A percentile compares a stretch with the other conserved stretches of the same genome.
phyloP scores from a whole-genome alignment of 2,329 filamentous ascomycete species.

The Ascocoryne sarcoides region DNA sequence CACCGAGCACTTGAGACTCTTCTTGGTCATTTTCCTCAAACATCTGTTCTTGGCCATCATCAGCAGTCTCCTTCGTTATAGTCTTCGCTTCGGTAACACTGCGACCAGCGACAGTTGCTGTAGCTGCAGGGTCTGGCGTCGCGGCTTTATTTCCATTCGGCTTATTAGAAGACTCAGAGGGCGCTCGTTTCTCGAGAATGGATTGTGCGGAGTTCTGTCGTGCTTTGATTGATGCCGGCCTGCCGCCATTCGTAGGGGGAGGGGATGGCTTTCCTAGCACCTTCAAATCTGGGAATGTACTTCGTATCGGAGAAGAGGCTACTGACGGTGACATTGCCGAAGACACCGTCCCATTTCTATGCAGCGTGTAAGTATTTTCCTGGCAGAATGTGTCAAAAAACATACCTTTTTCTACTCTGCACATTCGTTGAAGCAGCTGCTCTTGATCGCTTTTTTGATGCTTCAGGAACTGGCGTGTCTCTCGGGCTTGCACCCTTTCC shows the following conservation, averaged over 20 bases:
- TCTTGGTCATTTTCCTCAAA: constrained; percentile 28
- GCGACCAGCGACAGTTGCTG: constrained; percentile 26
- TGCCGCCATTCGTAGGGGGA: constrained; percentile 44
- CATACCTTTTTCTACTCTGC: constrained; percentile 69
- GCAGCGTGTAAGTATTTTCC: constrained; percentile 12
- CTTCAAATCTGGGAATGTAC: constrained; percentile 55
- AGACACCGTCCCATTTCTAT: constrained; percentile 38
- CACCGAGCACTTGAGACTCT: constrained; percentile 24
- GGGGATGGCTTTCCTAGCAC: constrained; percentile 48
- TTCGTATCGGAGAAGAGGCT: constrained; percentile 67
- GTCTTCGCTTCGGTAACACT: constrained; percentile 40
- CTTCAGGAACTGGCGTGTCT: constrained; percentile 59
- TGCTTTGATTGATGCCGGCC: constrained; percentile 60
- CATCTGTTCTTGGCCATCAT: constrained; percentile 26
- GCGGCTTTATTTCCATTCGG: constrained; percentile 40
- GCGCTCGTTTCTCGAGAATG: constrained; percentile 47
- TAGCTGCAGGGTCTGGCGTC: constrained; percentile 26
- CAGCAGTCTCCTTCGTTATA: constrained; percentile 40
- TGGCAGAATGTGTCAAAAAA: constrained; percentile 10
- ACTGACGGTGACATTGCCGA: constrained; percentile 57
- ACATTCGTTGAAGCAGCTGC: constrained; percentile 52
- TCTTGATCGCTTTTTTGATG: constrained; percentile 62
- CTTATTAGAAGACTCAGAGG: constrained; percentile 53
- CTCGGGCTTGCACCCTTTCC: constrained; percentile 55
- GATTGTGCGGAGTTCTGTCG: constrained; percentile 67